phyloP scores from a whole-genome alignment of 352 stramenopile species.

The Peronospora destructor region DNA sequence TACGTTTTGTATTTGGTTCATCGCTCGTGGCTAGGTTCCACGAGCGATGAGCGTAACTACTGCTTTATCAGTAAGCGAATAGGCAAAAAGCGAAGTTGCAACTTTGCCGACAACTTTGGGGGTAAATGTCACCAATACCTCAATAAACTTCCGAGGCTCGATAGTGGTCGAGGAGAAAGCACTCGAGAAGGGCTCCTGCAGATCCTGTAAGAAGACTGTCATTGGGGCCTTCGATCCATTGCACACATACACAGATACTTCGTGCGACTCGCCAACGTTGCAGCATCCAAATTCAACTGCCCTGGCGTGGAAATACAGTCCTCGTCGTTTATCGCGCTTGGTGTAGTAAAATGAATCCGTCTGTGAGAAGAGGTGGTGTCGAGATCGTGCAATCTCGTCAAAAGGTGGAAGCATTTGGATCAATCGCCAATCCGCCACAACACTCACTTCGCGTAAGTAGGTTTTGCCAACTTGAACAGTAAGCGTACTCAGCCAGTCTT shows the following conservation, averaged over 20 bases:
- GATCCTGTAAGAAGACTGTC: conserved; percentile 77
- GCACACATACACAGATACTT: conserved; percentile 82
- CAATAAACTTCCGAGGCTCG: conserved; percentile 79
- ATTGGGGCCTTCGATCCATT: conserved; percentile 75
- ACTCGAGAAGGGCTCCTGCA: conserved; percentile 74
- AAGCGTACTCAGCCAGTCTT: conserved; percentile 63
- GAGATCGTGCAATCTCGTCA: conserved; percentile 50
- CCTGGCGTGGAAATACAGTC: conserved; percentile 77
- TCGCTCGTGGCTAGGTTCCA: conserved; percentile 34
- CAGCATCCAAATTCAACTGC: conserved; percentile 79
- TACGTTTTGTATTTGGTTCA: conserved; percentile 4
- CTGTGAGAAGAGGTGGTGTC: conserved; percentile 60
- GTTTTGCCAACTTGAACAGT: conserved; percentile 47
- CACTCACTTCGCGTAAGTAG: conserved; percentile 53
- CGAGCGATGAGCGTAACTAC: conserved; percentile 72
- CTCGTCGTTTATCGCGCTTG: conserved; percentile 61
- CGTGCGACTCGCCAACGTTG: conserved; percentile 60
- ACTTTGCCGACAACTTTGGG: conserved; percentile 77
- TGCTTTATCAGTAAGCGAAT: conserved; percentile 73
- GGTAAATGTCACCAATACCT: conserved; percentile 67
- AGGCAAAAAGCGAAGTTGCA: conserved; percentile 73
- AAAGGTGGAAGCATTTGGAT: conserved; percentile 44
- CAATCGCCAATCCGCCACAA: conserved; percentile 44
- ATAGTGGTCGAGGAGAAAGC: conserved; percentile 70
- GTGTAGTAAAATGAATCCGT: conserved; percentile 85